Evolutionary conservation across 2,329 filamentous ascomycete genomes (phyloP).

Genomic region (Sporothrix inflata): DNA sequence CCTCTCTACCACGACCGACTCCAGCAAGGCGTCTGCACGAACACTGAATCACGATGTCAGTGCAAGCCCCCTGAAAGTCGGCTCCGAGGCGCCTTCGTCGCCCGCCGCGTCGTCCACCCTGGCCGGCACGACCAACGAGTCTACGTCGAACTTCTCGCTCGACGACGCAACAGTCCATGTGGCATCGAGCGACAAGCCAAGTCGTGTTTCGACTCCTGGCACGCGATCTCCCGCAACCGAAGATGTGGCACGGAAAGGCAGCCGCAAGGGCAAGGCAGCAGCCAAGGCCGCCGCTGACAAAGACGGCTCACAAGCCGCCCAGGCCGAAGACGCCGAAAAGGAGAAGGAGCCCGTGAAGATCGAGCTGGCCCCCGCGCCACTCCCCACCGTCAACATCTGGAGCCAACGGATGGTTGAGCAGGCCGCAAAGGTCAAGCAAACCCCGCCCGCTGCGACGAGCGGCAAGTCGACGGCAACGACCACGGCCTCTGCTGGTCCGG

Average conservation of each 20-base stretch:
- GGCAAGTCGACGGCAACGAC: neutral
- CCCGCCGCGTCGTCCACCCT: constrained; percentile 39
- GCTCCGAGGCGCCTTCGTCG: constrained; percentile 39
- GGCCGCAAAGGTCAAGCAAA: constrained; percentile 55
- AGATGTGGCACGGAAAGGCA: constrained; percentile 63
- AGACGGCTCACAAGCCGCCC: constrained; percentile 55
- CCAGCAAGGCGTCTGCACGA: constrained; percentile 12
- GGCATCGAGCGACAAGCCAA: constrained; percentile 50
- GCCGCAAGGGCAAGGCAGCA: constrained; percentile 67
- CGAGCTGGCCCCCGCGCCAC: constrained; percentile 76
- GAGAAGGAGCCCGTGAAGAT: constrained; percentile 62
- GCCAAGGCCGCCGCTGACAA: constrained; percentile 49
- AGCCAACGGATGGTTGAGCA: constrained; percentile 72
- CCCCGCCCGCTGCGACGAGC: neutral
- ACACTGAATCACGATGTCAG: neutral
- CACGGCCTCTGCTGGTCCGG: neutral
- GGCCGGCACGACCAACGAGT: constrained; percentile 42
- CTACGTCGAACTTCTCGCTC: constrained; percentile 30
- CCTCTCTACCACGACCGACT: neutral
- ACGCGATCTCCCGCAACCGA: constrained; percentile 44
- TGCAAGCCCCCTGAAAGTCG: constrained; percentile 28
- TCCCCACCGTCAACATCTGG: constrained; percentile 88
- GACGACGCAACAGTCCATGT: constrained; percentile 54
- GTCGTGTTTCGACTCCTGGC: neutral
- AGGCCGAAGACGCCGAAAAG: constrained; percentile 58